A percentile compares a stretch with the other conserved stretches of the same genome.
Conservation (phyloP, 2,329 filamentous ascomycete genomes). For the Phaeophleospora eucalypticola region DNA sequence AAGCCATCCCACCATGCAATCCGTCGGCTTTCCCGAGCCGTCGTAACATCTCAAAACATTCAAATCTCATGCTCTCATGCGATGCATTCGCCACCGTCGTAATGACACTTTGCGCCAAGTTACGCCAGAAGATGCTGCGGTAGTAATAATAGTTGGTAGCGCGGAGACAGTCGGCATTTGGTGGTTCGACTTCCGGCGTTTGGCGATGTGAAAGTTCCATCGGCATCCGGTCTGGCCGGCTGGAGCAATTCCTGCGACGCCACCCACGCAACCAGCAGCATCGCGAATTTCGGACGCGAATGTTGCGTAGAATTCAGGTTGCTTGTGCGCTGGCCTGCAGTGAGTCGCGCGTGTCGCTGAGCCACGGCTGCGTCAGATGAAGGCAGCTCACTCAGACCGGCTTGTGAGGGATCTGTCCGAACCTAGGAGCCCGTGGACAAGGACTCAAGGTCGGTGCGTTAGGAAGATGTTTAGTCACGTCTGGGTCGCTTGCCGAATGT, state of each 20-base stretch:
- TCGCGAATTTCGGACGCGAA: neutral
- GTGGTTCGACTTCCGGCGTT: no score
- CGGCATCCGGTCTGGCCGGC: neutral
- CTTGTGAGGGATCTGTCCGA: neutral
- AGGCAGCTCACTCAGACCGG: neutral
- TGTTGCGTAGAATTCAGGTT: neutral
- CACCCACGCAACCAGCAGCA: neutral
- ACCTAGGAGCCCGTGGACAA: neutral
- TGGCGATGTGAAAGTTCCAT: no score
- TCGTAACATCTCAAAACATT: neutral
- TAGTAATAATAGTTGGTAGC: no score
- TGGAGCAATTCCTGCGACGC: neutral
- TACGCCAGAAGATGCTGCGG: no score
- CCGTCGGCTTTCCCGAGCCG: neutral
- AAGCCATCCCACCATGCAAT: no score
- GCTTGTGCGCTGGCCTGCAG: neutral
- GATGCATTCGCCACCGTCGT: neutral
- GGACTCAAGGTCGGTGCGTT: neutral
- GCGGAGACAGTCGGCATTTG: no score
- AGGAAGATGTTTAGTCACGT: conserved; percentile 21
- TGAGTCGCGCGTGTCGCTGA: neutral
- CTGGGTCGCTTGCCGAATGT: conserved; percentile 63
- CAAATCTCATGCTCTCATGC: neutral
- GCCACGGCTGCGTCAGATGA: neutral
- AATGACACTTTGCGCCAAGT: neutral